A percentile compares a stretch with the other conserved stretches of the same genome.
Conservation (phyloP, 768 basidiomycete species). For the Inosperma sp. region DNA sequence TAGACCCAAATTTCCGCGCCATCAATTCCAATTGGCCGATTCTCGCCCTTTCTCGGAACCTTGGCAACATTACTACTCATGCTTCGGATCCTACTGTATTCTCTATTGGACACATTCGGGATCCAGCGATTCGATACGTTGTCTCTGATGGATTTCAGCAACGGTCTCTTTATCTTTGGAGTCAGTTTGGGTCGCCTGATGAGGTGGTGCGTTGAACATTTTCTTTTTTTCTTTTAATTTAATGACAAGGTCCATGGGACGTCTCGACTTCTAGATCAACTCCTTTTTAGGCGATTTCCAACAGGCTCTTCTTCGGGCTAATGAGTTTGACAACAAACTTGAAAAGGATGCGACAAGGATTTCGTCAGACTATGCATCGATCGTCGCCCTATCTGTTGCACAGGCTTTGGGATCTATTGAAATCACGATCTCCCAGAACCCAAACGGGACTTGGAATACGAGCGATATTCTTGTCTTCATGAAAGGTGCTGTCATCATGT, state of each 20-base stretch:
- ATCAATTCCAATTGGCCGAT: constrained; percentile 57
- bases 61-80: constrained; percentile 41
- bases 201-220: constrained; percentile 29
- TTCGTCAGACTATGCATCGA: constrained; percentile 45
- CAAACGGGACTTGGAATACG: constrained; percentile 46
- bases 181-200: constrained; percentile 33
- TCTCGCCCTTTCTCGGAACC: constrained; percentile 55
- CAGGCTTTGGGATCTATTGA: constrained; percentile 53
- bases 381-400: constrained; percentile 49
- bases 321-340: constrained; percentile 44
- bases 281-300: constrained; percentile 43
- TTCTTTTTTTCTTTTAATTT: background rate
- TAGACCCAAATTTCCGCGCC: constrained; percentile 54
- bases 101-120: constrained; percentile 46
- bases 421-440: constrained; percentile 47
- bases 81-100: constrained; percentile 39
- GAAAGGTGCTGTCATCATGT: constrained; percentile 41
- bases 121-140: constrained; percentile 46
- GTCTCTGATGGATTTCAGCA: constrained; percentile 37
- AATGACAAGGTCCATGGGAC: too few species aligned
- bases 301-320: constrained; percentile 41
- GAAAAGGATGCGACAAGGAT: constrained; percentile 43
- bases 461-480: constrained; percentile 51
- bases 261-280: too few species aligned
- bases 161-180: constrained; percentile 45